Conservation (phyloP, 2,329 filamentous ascomycete species). For the Thyridium curvatum region DNA sequence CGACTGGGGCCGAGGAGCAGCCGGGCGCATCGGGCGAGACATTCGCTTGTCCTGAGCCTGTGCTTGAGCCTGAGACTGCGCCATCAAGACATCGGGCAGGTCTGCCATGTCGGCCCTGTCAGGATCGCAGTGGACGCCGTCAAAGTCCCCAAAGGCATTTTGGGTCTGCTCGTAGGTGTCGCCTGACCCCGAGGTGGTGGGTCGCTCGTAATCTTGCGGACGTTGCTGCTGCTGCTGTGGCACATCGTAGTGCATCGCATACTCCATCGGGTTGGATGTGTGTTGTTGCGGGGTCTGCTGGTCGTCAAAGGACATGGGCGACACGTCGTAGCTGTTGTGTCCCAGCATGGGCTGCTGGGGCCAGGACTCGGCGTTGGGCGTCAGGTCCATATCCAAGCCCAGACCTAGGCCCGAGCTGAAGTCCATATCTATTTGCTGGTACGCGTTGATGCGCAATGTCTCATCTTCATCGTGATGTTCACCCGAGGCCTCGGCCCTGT, state of each 20-base stretch:
- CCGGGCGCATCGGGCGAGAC: slow-evolving; percentile 8
- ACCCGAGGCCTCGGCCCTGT: slow-evolving; percentile 27
- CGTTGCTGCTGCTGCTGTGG: slow-evolving; percentile 7
- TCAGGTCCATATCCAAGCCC: slow-evolving; percentile 9
- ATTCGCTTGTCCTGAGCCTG: slow-evolving; percentile 8
- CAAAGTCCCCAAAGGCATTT: slow-evolving; percentile 71
- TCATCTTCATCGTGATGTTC: slow-evolving; percentile 27
- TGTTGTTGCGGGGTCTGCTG: background rate
- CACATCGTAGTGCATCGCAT: no score
- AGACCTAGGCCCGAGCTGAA: slow-evolving; percentile 11
- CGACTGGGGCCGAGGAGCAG: slow-evolving; percentile 40
- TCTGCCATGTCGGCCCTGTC: slow-evolving; percentile 24
- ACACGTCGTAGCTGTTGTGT: background rate
- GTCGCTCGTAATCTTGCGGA: slow-evolving; percentile 28
- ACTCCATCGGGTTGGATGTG: background rate
- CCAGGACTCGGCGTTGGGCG: slow-evolving; percentile 6
- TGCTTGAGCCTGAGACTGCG: slow-evolving; percentile 6
- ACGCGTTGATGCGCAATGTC: slow-evolving; percentile 24
- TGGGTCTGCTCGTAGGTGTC: slow-evolving; percentile 61
- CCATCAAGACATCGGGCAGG: background rate
- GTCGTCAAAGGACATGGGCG: no score
- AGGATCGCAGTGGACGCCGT: slow-evolving; percentile 69
- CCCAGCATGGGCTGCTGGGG: slow-evolving; percentile 11
- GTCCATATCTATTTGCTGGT: slow-evolving; percentile 26
- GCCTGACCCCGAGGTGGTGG: slow-evolving; percentile 45